Evolutionary conservation across 768 basidiomycete species (phyloP).

Genomic region (Antrodiella citrinella): DNA sequence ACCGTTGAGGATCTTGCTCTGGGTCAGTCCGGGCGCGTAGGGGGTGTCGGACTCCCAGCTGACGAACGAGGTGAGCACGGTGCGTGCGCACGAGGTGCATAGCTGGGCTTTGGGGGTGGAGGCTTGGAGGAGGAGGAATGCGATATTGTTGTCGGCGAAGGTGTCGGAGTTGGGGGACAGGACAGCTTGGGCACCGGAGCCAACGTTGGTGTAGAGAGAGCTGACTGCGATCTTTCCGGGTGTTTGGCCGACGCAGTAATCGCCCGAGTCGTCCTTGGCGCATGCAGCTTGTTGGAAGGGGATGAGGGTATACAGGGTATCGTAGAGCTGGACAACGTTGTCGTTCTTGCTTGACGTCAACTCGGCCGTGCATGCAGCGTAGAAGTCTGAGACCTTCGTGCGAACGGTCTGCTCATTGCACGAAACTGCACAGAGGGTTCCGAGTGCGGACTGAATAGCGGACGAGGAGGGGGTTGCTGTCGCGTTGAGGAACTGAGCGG

Average conservation of each 20-base stretch:
- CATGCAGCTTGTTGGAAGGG: conserved; percentile 69
- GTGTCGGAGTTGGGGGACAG: conserved; percentile 46
- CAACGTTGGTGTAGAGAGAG: conserved; percentile 13
- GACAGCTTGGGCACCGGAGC: conserved; percentile 25
- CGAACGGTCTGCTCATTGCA: conserved; percentile 59
- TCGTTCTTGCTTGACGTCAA: conserved; percentile 42
- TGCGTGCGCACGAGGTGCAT: conserved; percentile 79
- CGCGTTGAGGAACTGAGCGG: conserved; percentile 42
- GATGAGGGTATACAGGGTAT: conserved; percentile 62
- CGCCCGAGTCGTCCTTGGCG: conserved; percentile 59
- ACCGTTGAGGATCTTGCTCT: conserved; percentile 55
- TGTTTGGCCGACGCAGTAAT: conserved; percentile 59
- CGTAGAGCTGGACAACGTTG: conserved; percentile 62
- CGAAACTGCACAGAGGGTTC: conserved; percentile 41
- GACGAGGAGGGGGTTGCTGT: conserved; percentile 36
- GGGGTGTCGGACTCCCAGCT: conserved; percentile 60
- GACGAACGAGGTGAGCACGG: conserved; percentile 70
- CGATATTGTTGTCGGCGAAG: conserved; percentile 52
- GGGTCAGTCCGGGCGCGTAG: conserved; percentile 67
- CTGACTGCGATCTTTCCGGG: conserved; percentile 19
- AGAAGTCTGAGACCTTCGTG: conserved; percentile 58
- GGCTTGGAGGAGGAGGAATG: conserved; percentile 73
- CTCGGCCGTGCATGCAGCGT: conserved; percentile 62
- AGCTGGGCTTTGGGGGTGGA: conserved; percentile 40
- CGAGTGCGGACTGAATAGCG: conserved; percentile 43